Evolutionary conservation across 352 stramenopile species (phyloP), one percentile per base, ranked within the genome.

Genomic region (Globisporangium iwayamae): DNA sequence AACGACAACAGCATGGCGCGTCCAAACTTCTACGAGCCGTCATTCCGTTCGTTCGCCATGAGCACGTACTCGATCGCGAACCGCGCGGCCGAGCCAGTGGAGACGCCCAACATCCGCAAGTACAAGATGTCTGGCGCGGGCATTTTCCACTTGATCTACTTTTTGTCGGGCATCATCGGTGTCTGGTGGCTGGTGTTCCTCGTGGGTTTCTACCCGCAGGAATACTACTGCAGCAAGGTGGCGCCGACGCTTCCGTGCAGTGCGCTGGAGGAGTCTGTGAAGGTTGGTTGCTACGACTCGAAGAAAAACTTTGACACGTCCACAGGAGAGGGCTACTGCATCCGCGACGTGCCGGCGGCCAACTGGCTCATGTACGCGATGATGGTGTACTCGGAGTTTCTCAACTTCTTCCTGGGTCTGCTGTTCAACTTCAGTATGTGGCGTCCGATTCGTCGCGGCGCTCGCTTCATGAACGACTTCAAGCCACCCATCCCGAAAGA

Each of bases 361-460:
- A 76, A 78, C 30, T 96, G 84, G 83, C 53, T 96, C 60, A 93
- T 93, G 84, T 96, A 89, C 78, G 39, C 72, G 5, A 91, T 94
- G 73, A 89, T 94, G 79, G 79, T 90, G 14, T 92, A 91, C 61
- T 92, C 84, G 4, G 87, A 96, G 57, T 92, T 94, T 60, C 75
- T 96, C 70, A 94, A 93, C 69, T 93, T 83, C 53, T 94, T 93
- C 66, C 67, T 96, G 30, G 87, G 87, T 62, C 67, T 96, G 66
- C 76, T 96, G 1, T 96, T 90, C 74, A 93, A 96, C 82, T 94
- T 96, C 70, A 90, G 82, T 83, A 96, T 96, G 87, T 96, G 87
- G 87, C 84, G 84, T 58, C 87, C 87, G 11, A 91, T 96, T 45
- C 87, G 87, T 81, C 87, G 87, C 74, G 87, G 87, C 39, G 87